Percentiles rank a stretch among this genome's conserved stretches.
Evolutionary conservation across 805 yeast genomes (phyloP).

Genomic region (Cyberlindnera euphorbiiphila): DNA sequence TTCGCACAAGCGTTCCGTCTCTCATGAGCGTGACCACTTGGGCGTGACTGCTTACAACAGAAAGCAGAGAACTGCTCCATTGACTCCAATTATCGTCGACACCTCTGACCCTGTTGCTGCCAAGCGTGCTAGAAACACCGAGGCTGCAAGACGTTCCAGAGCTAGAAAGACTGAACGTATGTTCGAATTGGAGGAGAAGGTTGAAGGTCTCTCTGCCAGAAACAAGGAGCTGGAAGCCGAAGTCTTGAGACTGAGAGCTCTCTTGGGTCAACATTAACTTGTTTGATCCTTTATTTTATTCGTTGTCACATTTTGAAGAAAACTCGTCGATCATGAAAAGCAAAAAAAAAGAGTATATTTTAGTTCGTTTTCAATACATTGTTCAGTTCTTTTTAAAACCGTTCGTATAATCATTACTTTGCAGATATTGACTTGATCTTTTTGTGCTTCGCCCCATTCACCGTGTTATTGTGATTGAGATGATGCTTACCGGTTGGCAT

Average conservation of each 20-base stretch:
- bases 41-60: slow-evolving; percentile 76
- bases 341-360: slow-evolving; percentile 7
- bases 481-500: no score
- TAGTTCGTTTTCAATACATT: no score
- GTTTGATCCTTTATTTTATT: slow-evolving; percentile 1
- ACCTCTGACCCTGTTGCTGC: slow-evolving; percentile 62
- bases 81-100: slow-evolving; percentile 62
- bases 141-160: slow-evolving; percentile 93
- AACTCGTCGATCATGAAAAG: slow-evolving; percentile 3
- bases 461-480: no score
- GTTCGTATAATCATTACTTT: no score
- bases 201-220: slow-evolving; percentile 55
- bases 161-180: slow-evolving; percentile 90
- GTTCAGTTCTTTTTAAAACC: no score
- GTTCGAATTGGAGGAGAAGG: slow-evolving; percentile 74
- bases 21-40: slow-evolving; percentile 48
- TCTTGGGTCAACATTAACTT: slow-evolving; percentile 33
- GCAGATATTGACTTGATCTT: no score
- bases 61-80: slow-evolving; percentile 69
- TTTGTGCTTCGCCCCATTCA: no score
- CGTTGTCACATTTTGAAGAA: background rate
- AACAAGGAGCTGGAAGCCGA: slow-evolving; percentile 63
- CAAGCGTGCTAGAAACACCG: slow-evolving; percentile 93
- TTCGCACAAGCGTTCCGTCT: slow-evolving; percentile 15
- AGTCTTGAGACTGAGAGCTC: slow-evolving; percentile 52